Evolutionary conservation across 208 protist species (phyloP).

Genomic region (Leishmania lainsoni): DNA sequence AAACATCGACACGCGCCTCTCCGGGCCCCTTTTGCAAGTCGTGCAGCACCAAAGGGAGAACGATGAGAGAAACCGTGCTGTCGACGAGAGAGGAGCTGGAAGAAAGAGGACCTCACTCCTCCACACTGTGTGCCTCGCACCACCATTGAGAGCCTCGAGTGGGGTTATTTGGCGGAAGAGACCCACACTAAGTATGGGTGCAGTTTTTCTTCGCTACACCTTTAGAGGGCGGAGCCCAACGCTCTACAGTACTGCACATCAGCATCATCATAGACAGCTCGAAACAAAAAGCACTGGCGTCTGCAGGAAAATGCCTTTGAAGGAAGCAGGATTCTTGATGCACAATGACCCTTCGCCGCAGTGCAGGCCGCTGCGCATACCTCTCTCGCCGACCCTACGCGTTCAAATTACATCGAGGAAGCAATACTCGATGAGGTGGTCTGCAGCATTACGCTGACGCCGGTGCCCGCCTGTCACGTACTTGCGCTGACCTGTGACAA

Average conservation of each 20-base stretch:
- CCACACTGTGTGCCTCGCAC: neutral
- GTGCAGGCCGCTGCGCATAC: neutral
- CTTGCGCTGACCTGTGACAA: constrained; percentile 3
- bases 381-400: neutral
- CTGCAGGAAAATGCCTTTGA: neutral
- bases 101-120: neutral
- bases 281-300: neutral
- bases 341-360: neutral
- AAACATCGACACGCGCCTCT: neutral
- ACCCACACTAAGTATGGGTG: neutral
- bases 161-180: neutral
- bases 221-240: neutral
- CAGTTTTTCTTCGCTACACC: neutral
- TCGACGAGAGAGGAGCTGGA: neutral
- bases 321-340: neutral
- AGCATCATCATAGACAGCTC: neutral
- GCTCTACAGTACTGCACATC: constrained; percentile 6
- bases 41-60: neutral
- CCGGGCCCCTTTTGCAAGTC: no score
- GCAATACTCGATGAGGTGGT: neutral
- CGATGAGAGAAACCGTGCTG: neutral
- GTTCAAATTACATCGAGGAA: no score
- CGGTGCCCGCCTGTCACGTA: neutral
- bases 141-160: neutral
- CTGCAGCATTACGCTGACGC: neutral